Evolutionary conservation across 352 stramenopile species (phyloP).

Genomic region (Phytopythium aichiense): DNA sequence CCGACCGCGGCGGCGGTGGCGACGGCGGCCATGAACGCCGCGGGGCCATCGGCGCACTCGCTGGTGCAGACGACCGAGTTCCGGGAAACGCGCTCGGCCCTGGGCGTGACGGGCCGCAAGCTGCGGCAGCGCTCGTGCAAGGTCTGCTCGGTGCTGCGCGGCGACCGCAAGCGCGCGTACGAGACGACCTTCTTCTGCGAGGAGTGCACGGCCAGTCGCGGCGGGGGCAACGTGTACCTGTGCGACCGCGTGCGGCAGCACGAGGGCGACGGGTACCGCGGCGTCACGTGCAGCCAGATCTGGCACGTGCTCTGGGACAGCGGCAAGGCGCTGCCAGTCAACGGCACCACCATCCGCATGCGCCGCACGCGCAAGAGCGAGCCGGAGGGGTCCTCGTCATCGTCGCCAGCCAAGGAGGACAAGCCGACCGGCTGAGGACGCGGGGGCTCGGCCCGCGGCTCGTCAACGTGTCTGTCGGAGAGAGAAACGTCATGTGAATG

Average conservation of each 20-base stretch:
- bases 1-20: not conserved
- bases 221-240: conserved; percentile 23
- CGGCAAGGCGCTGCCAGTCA: conserved; percentile 9
- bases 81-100: conserved; percentile 15
- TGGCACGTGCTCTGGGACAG: conserved; percentile 30
- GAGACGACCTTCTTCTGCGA: conserved; percentile 23
- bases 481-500: not conserved
- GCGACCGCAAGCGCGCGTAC: conserved; percentile 17
- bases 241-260: conserved; percentile 22
- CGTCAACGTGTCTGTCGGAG: not conserved
- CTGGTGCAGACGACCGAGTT: conserved; percentile 24
- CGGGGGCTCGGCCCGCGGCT: too few relatives aligned
- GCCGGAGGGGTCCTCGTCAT: not conserved
- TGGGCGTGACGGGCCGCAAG: conserved; percentile 16
- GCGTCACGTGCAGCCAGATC: conserved; percentile 28
- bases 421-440: not conserved
- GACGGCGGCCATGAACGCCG: not conserved
- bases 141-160: conserved; percentile 29
- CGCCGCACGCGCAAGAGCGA: conserved; percentile 4
- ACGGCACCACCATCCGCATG: conserved; percentile 6
- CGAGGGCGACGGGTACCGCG: conserved; percentile 15
- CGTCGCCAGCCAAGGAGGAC: not conserved
- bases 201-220: conserved; percentile 19
- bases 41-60: conserved; percentile 5
- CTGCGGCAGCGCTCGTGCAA: conserved; percentile 27